Evolutionary conservation across 345 rosid species (phyloP).

Genomic region (Eucalyptus polybractea): DNA sequence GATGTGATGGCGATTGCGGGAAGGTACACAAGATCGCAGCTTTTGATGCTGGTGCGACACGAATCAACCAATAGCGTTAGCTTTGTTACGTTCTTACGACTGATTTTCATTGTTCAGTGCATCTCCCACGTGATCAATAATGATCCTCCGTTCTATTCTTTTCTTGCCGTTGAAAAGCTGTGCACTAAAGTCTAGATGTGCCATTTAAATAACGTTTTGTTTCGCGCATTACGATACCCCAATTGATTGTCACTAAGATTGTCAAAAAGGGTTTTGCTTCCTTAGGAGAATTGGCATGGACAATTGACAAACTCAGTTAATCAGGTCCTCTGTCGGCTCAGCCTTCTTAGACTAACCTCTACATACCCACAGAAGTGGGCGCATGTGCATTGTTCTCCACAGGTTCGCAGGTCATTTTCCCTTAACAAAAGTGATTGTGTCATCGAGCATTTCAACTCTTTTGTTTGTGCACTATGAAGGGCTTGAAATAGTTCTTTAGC

Average conservation of each 20-base stretch:
- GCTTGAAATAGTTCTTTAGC: background rate
- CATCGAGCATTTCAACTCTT: background rate
- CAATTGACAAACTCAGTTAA: background rate
- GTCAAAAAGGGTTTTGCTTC: background rate
- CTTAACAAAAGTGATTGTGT: background rate
- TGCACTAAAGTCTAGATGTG: background rate
- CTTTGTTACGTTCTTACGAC: background rate
- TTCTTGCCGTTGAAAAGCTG: background rate
- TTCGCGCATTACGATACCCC: background rate
- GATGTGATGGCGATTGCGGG: background rate
- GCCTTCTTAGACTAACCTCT: background rate
- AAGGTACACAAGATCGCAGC: background rate
- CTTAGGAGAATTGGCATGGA: background rate
- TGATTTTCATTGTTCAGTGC: background rate
- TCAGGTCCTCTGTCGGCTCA: background rate
- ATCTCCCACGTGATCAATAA: background rate
- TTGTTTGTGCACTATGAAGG: background rate
- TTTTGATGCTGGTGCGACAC: background rate
- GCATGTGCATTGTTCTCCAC: background rate
- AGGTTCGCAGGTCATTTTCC: background rate
- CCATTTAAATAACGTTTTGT: background rate
- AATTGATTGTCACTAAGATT: background rate
- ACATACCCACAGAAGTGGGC: background rate
- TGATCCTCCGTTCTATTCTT: background rate
- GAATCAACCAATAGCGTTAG: background rate